Evolutionary conservation across 2,329 filamentous ascomycete species (phyloP).

Genomic region (Domatiomyces globalis): DNA sequence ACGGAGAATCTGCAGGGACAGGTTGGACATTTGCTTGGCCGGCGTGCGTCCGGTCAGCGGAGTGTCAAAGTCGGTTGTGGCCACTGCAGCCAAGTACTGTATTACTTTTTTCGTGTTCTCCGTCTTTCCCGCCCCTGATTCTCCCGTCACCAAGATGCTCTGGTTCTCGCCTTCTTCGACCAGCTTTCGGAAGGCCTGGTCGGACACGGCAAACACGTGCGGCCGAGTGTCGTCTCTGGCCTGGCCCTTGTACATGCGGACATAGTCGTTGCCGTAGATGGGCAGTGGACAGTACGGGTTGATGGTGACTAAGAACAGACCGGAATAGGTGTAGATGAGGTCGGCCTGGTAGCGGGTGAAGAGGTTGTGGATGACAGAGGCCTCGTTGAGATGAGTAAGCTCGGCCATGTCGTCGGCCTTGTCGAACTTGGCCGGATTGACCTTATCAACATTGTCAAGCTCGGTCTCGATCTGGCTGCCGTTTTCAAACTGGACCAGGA

Average conservation of each 20-base stretch:
- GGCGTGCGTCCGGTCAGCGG: conserved; percentile 42
- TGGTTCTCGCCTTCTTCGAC: conserved; percentile 93
- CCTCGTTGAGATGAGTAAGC: conserved; percentile 92
- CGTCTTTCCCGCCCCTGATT: conserved; percentile 95
- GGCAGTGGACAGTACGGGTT: conserved; percentile 92
- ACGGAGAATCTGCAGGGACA: conserved; percentile 89
- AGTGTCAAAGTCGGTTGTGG: conserved; percentile 54
- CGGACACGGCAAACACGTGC: conserved; percentile 95
- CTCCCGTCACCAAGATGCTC: conserved; percentile 94
- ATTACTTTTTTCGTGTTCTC: conserved; percentile 99
- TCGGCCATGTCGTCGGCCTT: conserved; percentile 99
- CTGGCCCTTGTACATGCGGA: conserved; percentile 94
- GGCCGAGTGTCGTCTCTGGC: conserved; percentile 88
- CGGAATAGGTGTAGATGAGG: conserved; percentile 94
- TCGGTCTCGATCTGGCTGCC: conserved; percentile 80
- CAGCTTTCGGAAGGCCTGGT: conserved; percentile 87
- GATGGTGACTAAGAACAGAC: conserved; percentile 88
- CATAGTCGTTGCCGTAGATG: conserved; percentile 91
- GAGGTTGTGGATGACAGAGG: conserved; percentile 93
- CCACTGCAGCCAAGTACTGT: conserved; percentile 91
- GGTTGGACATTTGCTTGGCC: conserved; percentile 58
- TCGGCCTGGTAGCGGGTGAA: conserved; percentile 91
- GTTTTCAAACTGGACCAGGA: conserved; percentile 87
- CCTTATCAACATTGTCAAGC: conserved; percentile 83
- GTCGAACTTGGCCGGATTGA: conserved; percentile 98